Base-by-base conservation (phyloP, 148 eudicot species). In the Chenopodium suecicum region DNA sequence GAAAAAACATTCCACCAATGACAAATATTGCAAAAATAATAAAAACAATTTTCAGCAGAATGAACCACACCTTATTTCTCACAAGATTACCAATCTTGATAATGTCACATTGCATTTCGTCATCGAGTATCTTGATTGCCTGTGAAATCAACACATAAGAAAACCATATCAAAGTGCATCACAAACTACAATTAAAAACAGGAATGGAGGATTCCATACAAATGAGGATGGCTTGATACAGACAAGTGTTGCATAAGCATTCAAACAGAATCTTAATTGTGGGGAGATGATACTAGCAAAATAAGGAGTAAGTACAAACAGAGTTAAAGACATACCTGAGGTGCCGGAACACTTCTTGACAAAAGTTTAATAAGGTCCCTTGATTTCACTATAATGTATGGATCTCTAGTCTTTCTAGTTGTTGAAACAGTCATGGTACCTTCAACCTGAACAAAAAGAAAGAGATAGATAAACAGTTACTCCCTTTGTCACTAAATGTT, bases 91-190 rank as follows among this genome's bases (percentile, higher is more conserved):
- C 97, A 76, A 95, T 89, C 90, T 94, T 93, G 85, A 95, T 90
- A 46, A 92, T 89, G 86, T 95, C 99, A 76, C 98, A 90, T 78
- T 93, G 96, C 98, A 95, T 94, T 86, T 94, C 98, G 86, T 95
- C 99, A 84, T 92, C 89, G 80, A 94, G 87, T 63, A 93, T 90
- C 86, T 91, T 95, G 80, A 95, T 87, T 66, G 99, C 96, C 96
- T 94, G 72, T 32, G 25, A 84, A 47, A 81, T 64, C 23, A 54
- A 82, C 25, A 80, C 79, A 56, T 14, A 62, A 56, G 7, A 72
- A 25, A 34, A 73, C 22, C 12, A 65, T 25, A 66, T 50, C 77
- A 66, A 14, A 50, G 77, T 7, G 31, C 29, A 74, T 29, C 56
- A 56, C 22, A 69, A 23, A 19, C 62, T 46, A 16, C 47, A 62